Evolutionary conservation across 345 rosid genomes (phyloP).

Genomic region (Dipteronia sinensis): DNA sequence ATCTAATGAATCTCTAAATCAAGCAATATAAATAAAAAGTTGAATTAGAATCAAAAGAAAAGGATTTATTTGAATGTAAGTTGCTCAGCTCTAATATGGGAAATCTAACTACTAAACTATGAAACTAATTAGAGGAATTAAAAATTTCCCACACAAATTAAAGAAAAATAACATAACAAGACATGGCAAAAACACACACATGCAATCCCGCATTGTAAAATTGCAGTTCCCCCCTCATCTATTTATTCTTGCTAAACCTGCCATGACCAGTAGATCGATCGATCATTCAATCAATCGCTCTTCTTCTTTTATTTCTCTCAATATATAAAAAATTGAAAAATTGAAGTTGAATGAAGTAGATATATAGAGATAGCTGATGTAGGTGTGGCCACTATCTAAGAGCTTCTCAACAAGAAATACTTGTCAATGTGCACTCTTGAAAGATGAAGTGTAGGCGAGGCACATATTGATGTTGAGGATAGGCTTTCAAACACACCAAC

Average conservation of each 20-base stretch:
- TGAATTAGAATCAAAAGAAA: too few relatives aligned
- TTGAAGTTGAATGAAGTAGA: neutral
- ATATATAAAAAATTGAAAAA: neutral
- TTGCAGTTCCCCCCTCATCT: slow-evolving; percentile 8
- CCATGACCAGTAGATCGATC: neutral
- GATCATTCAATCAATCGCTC: neutral
- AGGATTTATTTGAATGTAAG: too few relatives aligned
- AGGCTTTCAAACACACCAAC: slow-evolving; percentile 8
- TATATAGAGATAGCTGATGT: neutral
- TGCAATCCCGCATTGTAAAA: neutral
- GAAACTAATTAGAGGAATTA: neutral
- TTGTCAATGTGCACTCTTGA: neutral
- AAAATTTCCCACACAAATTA: neutral
- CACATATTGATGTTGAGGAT: neutral
- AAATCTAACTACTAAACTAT: neutral
- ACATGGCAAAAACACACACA: slow-evolving; percentile 14
- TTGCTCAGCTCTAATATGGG: neutral
- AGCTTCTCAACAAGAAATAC: neutral
- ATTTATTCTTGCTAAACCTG: neutral
- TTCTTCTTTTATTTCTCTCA: neutral
- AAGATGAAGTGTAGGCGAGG: neutral
- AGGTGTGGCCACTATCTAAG: too few relatives aligned
- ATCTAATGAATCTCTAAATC: too few relatives aligned
- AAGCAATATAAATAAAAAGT: too few relatives aligned
- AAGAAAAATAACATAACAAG: neutral